Evolutionary conservation across 495 filamentous ascomycete species (phyloP), one percentile per base, ranked within the genome.

Genomic region (Aspergillus asperescens): DNA sequence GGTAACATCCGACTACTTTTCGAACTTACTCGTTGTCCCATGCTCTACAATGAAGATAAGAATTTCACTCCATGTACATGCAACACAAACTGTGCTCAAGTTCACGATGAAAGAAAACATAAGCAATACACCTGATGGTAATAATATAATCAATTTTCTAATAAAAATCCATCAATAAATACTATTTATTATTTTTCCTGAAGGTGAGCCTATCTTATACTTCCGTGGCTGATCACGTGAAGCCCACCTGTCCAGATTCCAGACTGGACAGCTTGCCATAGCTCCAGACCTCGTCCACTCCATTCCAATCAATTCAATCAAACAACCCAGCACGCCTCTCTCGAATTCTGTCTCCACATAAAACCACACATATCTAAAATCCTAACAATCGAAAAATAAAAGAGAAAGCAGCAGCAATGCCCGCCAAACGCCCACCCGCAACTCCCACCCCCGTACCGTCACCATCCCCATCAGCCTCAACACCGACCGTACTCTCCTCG

Each of bases 351-450:
- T 24, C 53, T 16, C 23, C 54, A 22, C 28, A 54, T 41, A 19
- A 40, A 54, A 48, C 37, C 20, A 19, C 5, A 9, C 31, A 16
- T 15, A 38, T 18, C 32, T 5, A 25, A 31, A 19, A 10, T 19
- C 15, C 19, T 20, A 12, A 51, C 19, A 35, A 54, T 15, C 20
- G 23, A 25, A 49, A 29, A 16, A 40, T 8, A 27, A 28, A 47
- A 1, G 32, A 32, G 6, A 47, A 49, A 43, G 16, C 34, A 43
- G 20, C 37, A 44, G 69, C 53, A 49, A 81, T 81, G 77, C 59
- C 78, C 40, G 57, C 77, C 58, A 79, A 78, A 73, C 70, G 71
- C 65, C 63, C 72, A 70, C 63, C 65, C 55, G 63, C 69, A 56
- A 66, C 67, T 57, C 65, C 59, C 52, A 63, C 55, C 50, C 31